Conservation (phyloP, 768 basidiomycete species). For the Multifurca ochricompacta region DNA sequence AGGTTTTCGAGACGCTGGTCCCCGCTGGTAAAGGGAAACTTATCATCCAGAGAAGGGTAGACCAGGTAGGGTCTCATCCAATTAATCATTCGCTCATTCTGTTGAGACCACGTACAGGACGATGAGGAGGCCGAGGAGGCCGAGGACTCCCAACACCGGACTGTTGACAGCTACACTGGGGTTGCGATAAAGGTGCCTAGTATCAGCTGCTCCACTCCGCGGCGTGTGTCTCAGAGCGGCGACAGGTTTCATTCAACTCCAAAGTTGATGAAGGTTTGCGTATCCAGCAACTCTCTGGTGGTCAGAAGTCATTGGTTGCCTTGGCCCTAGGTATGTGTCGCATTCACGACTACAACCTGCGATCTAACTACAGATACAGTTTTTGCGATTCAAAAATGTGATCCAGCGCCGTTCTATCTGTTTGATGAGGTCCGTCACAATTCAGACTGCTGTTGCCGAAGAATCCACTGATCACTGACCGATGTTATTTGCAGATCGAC, state of each 20-base stretch:
- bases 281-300: slow-evolving; percentile 95
- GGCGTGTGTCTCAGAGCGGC: slow-evolving; percentile 1
- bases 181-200: slow-evolving; percentile 79
- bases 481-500: slow-evolving; percentile 58
- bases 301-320: slow-evolving; percentile 95
- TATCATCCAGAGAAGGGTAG: slow-evolving; percentile 88
- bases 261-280: slow-evolving; percentile 94
- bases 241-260: slow-evolving; percentile 94
- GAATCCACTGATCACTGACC: background rate
- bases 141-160: slow-evolving; percentile 64
- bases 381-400: slow-evolving; percentile 98
- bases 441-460: background rate
- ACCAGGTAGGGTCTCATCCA: slow-evolving; percentile 51
- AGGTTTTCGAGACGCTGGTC: slow-evolving; percentile 94
- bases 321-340: slow-evolving; percentile 67
- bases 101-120: slow-evolving; percentile 37
- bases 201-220: background rate
- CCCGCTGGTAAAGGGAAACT: slow-evolving; percentile 87
- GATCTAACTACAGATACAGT: slow-evolving; percentile 40
- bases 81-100: background rate
- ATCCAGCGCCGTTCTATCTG: slow-evolving; percentile 98
- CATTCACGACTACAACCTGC: background rate
- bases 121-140: slow-evolving; percentile 67
- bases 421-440: slow-evolving; percentile 72
- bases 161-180: slow-evolving; percentile 92